Percentiles rank a stretch among this genome's conserved stretches.
Evolutionary conservation across 306 rosid genomes (phyloP).

Genomic region (Fragaria nilgerrensis): DNA sequence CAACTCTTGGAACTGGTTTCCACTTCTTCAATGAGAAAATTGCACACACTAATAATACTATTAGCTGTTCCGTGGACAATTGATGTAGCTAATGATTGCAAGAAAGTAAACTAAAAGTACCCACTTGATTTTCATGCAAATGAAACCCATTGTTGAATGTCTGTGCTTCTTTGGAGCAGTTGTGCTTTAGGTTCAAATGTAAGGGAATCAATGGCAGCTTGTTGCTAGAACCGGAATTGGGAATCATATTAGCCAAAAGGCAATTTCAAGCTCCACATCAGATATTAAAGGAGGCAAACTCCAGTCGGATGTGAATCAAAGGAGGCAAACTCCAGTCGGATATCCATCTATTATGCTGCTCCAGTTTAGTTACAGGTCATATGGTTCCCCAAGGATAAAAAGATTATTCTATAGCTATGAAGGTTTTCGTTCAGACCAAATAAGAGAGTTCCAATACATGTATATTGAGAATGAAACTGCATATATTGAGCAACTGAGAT

Average conservation of each 20-base stretch:
- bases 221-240: not conserved
- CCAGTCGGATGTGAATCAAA: not conserved
- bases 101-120: not conserved
- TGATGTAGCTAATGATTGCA: not conserved
- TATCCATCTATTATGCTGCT: not conserved
- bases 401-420: not conserved
- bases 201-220: not conserved
- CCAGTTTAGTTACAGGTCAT: not conserved
- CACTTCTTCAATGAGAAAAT: not conserved
- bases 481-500: not conserved
- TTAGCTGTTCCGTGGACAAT: not conserved
- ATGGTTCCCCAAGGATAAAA: not conserved
- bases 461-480: not conserved
- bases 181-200: not conserved
- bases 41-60: not conserved
- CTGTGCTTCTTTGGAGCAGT: not conserved
- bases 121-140: not conserved
- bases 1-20: not conserved
- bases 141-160: not conserved
- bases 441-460: not conserved
- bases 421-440: not conserved
- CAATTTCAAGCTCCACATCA: not conserved
- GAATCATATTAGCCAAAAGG: not conserved
- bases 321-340: not conserved
- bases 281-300: not conserved